phyloP scores from a whole-genome alignment of 768 basidiomycete genomes.

The Filobasidium wieringae region DNA sequence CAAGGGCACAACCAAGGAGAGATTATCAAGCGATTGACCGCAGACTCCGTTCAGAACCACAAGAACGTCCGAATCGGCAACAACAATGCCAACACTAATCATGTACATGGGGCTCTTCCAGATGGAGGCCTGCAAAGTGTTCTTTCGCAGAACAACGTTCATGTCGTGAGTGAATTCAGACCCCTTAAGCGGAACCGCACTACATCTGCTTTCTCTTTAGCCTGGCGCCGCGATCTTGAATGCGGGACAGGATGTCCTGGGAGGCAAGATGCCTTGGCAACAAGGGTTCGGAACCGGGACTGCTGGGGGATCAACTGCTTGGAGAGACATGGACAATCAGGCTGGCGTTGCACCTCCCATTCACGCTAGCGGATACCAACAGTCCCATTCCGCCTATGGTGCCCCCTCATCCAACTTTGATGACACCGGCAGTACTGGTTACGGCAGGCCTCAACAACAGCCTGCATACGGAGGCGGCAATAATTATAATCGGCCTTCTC shows the following conservation, averaged over 20 bases:
- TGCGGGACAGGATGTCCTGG: constrained; percentile 33
- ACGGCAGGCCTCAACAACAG: neutral
- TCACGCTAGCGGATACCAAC: constrained; percentile 1
- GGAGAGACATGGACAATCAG: constrained; percentile 26
- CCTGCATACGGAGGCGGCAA: neutral
- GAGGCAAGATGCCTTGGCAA: constrained; percentile 36
- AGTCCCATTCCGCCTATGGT: neutral
- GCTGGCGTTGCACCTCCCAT: constrained; percentile 5
- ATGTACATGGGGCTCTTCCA: constrained; percentile 30
- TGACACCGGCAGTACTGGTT: neutral
- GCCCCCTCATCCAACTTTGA: neutral
- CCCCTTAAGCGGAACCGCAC: neutral
- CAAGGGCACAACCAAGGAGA: constrained; percentile 25
- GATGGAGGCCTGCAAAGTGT: constrained; percentile 34
- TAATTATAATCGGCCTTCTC: neutral
- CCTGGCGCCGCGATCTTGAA: constrained; percentile 35
- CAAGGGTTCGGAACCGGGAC: constrained; percentile 34
- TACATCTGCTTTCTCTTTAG: constrained; percentile 3
- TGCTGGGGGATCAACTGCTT: constrained; percentile 25
- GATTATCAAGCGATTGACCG: constrained; percentile 27
- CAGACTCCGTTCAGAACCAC: constrained; percentile 25
- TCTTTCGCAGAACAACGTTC: constrained; percentile 32
- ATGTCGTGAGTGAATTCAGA: constrained; percentile 25
- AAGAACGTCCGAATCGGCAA: constrained; percentile 35
- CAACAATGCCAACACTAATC: constrained; percentile 19